Evolutionary conservation across 2,329 filamentous ascomycete genomes (phyloP), one percentile per base, ranked within the genome.

Genomic region (Cladophialophora carrionii): DNA sequence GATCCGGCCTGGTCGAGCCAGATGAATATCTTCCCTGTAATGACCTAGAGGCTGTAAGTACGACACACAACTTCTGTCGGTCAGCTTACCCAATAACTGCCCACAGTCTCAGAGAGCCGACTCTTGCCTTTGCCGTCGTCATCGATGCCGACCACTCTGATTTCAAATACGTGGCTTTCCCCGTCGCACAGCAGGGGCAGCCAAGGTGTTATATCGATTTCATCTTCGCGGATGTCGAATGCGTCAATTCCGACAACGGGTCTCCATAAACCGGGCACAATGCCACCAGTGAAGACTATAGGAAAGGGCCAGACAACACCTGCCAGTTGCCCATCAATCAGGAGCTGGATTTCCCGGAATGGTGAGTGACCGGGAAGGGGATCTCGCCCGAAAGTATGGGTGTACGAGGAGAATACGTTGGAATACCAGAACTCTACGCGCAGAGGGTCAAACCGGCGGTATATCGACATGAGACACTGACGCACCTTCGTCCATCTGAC

Each of bases 181-280:
- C 56, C 56, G 5, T 58, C 29, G 10, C 56, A 58, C 12, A 58
- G 43, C 43, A 58, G 10, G 26, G 56, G 56, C 8, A 58, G 43
- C 56, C 56, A 58, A 8, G 56, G 56, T 9, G 56, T 58, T 4
- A 58, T 58, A 9, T 58, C 56, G 24, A 58, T 58, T 34, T 58
- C 56, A 49, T 58, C 43, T 58, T 58, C 56, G 14, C 41, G 56
- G 5, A 58, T 58, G 41, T 58, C 56, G 29, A 58, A 58, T 17
- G 56, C 10, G 24, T 58, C 56, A 4, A 58, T 51, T 3, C 56
- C 56, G 10, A 58, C 56, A n/a, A 58, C 14, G 10, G 56, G 56
- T 32, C 56, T 49, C 56, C 56, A 58, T 7, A 58, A 34, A 26
- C 56, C 56, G 29, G 41, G 56, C n/a, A 58, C 56, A 29, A 58